Percentiles rank a stretch among this genome's conserved stretches.
phyloP scores from a whole-genome alignment of 805 yeast genomes.

The Starmerella asiatica region DNA sequence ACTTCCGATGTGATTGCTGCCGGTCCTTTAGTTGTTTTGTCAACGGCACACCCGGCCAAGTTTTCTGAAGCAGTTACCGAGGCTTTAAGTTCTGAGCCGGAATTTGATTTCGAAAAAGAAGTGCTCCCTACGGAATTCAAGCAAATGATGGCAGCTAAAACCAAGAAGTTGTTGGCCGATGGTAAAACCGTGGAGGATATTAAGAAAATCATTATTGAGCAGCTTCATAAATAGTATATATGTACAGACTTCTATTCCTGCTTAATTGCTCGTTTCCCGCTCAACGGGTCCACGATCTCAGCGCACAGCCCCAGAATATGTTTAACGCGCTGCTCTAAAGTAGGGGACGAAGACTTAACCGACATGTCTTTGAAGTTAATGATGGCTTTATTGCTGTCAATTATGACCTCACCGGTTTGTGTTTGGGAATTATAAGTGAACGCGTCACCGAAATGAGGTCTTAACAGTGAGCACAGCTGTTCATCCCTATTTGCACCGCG shows the following conservation, averaged over 20 bases:
- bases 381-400: slow-evolving; percentile 63
- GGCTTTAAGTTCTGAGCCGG: slow-evolving; percentile 52
- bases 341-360: slow-evolving; percentile 62
- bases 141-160: slow-evolving; percentile 53
- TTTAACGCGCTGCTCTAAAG: slow-evolving; percentile 67
- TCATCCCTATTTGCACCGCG: slow-evolving; percentile 29
- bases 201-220: slow-evolving; percentile 62
- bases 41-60: slow-evolving; percentile 99
- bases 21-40: slow-evolving; percentile 50
- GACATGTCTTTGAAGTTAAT: slow-evolving; percentile 51
- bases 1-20: slow-evolving; percentile 25
- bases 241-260: not conserved
- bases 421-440: slow-evolving; percentile 29
- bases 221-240: slow-evolving; percentile 38
- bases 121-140: slow-evolving; percentile 83
- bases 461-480: slow-evolving; percentile 48
- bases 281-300: slow-evolving; percentile 68
- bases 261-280: slow-evolving; percentile 7
- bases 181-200: slow-evolving; percentile 32
- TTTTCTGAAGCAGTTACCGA: slow-evolving; percentile 89
- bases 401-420: slow-evolving; percentile 42
- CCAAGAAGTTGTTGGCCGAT: slow-evolving; percentile 51
- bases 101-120: slow-evolving; percentile 73
- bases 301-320: slow-evolving; percentile 68
- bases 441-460: slow-evolving; percentile 81